phyloP scores from a whole-genome alignment of 352 stramenopile genomes.

The Pythium angustatum region DNA sequence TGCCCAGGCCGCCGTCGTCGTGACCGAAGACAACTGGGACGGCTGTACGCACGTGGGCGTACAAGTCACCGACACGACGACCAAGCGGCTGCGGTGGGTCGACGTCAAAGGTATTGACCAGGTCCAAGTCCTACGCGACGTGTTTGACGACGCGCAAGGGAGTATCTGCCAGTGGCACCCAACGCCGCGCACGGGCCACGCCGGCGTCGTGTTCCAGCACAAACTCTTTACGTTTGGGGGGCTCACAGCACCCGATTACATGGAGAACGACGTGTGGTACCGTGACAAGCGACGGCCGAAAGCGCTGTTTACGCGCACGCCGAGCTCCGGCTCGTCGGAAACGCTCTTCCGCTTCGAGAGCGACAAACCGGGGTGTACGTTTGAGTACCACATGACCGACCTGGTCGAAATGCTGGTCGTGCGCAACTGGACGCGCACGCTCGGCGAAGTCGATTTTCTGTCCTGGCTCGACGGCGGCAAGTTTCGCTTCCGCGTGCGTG shows the following conservation, averaged over 20 bases:
- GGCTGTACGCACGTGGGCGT: constrained; percentile 56
- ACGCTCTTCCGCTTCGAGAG: constrained; percentile 89
- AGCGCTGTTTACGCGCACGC: constrained; percentile 52
- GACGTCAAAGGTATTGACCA: constrained; percentile 70
- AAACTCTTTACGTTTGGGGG: constrained; percentile 78
- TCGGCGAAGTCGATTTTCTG: constrained; percentile 44
- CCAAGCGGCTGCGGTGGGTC: constrained; percentile 48
- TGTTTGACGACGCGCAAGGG: constrained; percentile 64
- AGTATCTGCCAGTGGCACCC: constrained; percentile 73
- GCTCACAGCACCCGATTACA: constrained; percentile 57
- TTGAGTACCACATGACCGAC: constrained; percentile 93
- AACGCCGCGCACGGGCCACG: constrained; percentile 56
- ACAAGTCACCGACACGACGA: constrained; percentile 42
- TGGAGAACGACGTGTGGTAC: constrained; percentile 90
- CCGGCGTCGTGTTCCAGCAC: constrained; percentile 71
- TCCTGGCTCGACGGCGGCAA: constrained; percentile 78
- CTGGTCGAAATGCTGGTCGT: constrained; percentile 83
- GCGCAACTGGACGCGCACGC: constrained; percentile 66
- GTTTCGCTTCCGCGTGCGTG: constrained; percentile 90
- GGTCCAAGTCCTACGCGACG: constrained; percentile 57
- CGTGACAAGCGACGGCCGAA: constrained; percentile 51
- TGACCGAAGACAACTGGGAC: constrained; percentile 45
- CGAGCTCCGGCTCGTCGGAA: constrained; percentile 53
- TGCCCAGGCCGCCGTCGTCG: background rate
- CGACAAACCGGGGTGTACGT: constrained; percentile 87